Conservation (phyloP, 176 grass and related monocot species). For the barley (Hordeum vulgare) region DNA sequence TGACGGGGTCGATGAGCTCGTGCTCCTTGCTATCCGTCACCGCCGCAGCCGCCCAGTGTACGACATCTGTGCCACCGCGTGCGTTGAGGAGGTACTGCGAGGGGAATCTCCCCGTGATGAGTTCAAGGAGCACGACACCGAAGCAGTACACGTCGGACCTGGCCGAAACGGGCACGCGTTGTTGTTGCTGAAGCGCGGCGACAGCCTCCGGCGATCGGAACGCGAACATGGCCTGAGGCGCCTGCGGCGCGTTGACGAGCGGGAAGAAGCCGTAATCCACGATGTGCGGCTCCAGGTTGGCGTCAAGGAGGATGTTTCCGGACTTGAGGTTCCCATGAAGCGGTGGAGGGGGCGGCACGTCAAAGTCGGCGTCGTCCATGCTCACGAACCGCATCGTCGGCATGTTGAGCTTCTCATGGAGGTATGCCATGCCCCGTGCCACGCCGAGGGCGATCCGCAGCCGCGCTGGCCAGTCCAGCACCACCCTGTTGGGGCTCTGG, state of each 20-base stretch:
- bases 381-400: conserved; percentile 17
- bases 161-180: conserved; percentile 11
- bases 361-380: conserved; percentile 43
- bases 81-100: conserved; percentile 59
- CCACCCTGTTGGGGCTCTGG: conserved; percentile 28
- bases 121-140: conserved; percentile 61
- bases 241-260: conserved; percentile 41
- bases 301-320: conserved; percentile 58
- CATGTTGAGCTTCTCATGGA: conserved; percentile 41
- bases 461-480: conserved; percentile 42
- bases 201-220: conserved; percentile 53
- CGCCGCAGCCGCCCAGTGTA: conserved; percentile 43
- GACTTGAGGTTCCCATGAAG: conserved; percentile 81
- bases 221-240: conserved; percentile 52
- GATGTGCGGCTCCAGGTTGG: conserved; percentile 37
- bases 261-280: conserved; percentile 55
- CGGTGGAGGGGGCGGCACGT: conserved; percentile 38
- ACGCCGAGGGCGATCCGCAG: conserved; percentile 46
- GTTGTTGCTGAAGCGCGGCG: conserved; percentile 6
- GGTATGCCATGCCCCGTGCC: conserved; percentile 46
- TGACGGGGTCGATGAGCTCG: conserved; percentile 26
- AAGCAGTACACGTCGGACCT: conserved; percentile 78
- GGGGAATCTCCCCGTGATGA: conserved; percentile 55
- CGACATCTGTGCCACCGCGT: conserved; percentile 54
- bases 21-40: conserved; percentile 39